Percentiles rank a stretch among this genome's conserved stretches.
These are phyloP conservation scores for Amaranthus palmeri DNA, from an alignment of 148 eudicot genomes.

Conservation along the genomic window DNA sequence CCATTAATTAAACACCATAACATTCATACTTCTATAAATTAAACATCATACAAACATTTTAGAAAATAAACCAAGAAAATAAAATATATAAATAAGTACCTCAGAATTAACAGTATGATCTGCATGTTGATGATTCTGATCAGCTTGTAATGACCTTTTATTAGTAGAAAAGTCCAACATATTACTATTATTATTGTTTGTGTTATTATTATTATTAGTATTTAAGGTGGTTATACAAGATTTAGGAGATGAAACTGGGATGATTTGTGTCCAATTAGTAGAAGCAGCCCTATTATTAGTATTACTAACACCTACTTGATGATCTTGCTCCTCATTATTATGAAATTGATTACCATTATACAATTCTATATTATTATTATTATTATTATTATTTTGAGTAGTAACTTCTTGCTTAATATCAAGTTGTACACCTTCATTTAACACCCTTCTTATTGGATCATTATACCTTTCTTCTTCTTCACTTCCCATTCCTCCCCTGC, in stretches of 20 bases:
- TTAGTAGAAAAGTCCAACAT: conserved; percentile 43
- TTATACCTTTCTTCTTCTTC: conserved; percentile 29
- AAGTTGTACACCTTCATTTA: conserved; percentile 3
- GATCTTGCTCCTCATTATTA: conserved; percentile 19
- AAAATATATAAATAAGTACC: conserved; percentile 21
- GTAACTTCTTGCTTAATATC: conserved; percentile 26
- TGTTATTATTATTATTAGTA: conserved; percentile 19
- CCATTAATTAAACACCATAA: not conserved
- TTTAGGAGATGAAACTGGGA: conserved; percentile 41
- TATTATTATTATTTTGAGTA: conserved; percentile 18
- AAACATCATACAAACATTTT: not conserved
- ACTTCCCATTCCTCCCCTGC: conserved; percentile 32
- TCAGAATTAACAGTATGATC: conserved; percentile 50
- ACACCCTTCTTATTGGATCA: conserved; percentile 13
- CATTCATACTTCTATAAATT: not conserved
- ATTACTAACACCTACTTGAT: conserved; percentile 20
- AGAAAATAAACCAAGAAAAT: too few species aligned
- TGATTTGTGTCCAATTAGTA: conserved; percentile 40
- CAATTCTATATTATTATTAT: conserved; percentile 3
- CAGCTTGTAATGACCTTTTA: conserved; percentile 24
- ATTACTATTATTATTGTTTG: conserved; percentile 12
- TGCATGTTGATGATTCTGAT: conserved; percentile 31
- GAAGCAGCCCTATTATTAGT: conserved; percentile 14
- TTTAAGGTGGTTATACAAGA: conserved; percentile 39
- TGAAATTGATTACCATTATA: conserved; percentile 22